phyloP scores from a whole-genome alignment of 2,329 filamentous ascomycete genomes.

The Aspergillus aculeatus region DNA sequence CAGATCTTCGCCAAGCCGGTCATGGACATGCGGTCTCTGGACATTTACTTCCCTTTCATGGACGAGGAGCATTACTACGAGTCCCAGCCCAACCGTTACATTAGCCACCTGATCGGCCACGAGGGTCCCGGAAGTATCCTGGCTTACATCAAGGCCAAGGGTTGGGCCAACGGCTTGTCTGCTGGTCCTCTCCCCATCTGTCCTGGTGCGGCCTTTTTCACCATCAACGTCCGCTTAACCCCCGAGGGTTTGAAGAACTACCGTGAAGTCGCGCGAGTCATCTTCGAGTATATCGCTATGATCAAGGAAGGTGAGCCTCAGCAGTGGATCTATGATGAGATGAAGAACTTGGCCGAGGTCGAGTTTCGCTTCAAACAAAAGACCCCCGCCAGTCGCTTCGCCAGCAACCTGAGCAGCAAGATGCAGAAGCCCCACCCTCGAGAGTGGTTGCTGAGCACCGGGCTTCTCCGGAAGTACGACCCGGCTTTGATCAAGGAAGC shows the following conservation, averaged over 20 bases:
- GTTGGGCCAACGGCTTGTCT: constrained; percentile 81
- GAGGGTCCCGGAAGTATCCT: constrained; percentile 91
- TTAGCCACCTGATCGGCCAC: constrained; percentile 86
- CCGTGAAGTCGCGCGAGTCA: constrained; percentile 73
- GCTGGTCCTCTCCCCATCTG: constrained; percentile 75
- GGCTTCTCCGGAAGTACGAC: constrained; percentile 77
- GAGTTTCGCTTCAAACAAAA: constrained; percentile 96
- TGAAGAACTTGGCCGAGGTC: constrained; percentile 84
- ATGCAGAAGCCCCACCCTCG: constrained; percentile 91
- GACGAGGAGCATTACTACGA: constrained; percentile 80
- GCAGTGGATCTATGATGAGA: constrained; percentile 92
- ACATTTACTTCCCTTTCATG: constrained; percentile 78
- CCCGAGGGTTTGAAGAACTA: constrained; percentile 82
- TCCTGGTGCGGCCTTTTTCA: constrained; percentile 77
- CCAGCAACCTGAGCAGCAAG: constrained; percentile 75
- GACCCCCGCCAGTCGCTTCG: constrained; percentile 82
- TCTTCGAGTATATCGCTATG: constrained; percentile 90
- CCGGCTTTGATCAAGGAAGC: constrained; percentile 71
- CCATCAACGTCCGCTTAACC: constrained; percentile 74
- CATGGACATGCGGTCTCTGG: constrained; percentile 78
- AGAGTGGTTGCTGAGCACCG: constrained; percentile 82
- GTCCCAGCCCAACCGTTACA: constrained; percentile 78
- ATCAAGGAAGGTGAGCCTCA: constrained; percentile 77
- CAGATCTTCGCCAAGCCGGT: constrained; percentile 88
- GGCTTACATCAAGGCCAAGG: constrained; percentile 83